Evolutionary conservation across 768 basidiomycete genomes (phyloP), one percentile per base, ranked within the genome.

Genomic region (Tephrocybe rancida): DNA sequence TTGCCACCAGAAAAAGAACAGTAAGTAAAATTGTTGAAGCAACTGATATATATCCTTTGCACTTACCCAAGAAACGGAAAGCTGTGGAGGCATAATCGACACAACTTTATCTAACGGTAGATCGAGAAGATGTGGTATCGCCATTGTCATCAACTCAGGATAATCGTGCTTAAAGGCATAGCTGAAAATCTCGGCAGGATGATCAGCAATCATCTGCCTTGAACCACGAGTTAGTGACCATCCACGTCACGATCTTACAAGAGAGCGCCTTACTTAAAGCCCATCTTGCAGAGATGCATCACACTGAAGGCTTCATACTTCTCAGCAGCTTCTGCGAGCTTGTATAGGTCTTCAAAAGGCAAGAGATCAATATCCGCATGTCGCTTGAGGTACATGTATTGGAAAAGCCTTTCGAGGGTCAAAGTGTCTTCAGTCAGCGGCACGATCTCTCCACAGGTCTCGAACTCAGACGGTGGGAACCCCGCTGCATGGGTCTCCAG

Each of bases 241-340:
- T 6, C 5, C 35, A n/a, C 9, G 18, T 1, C 24, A 13, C n/a
- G 29, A 19, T 14, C 14, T 16, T 47, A n/a, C 7, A 1, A 19
- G 56, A 41, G 16, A 11, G 22, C 67, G 65, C 57, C 62, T 63
- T 70, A 67, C 26, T 55, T 62, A 27, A 64, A 49, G 3, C 38
- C 65, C 66, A 19, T 61, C 50, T 45, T 64, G 59, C 44, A 69
- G 64, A 3, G 63, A 62, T 13, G 59, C 35, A 37, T 37, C n/a
- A 37, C 35, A 18, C 11, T 48, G 42, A 59, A 68, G 1, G 68
- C 64, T 48, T 68, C 64, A 41, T 70, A 70, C 49, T 69, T 70
- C n/a, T n/a, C n/a, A n/a, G n/a, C n/a, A n/a, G n/a, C n/a, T n/a
- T n/a, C n/a, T n/a, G n/a, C 50, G 22, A 71, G 39, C 2, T 44